Base-by-base conservation (phyloP, 345 rosid species). In the Linum tenue region DNA sequence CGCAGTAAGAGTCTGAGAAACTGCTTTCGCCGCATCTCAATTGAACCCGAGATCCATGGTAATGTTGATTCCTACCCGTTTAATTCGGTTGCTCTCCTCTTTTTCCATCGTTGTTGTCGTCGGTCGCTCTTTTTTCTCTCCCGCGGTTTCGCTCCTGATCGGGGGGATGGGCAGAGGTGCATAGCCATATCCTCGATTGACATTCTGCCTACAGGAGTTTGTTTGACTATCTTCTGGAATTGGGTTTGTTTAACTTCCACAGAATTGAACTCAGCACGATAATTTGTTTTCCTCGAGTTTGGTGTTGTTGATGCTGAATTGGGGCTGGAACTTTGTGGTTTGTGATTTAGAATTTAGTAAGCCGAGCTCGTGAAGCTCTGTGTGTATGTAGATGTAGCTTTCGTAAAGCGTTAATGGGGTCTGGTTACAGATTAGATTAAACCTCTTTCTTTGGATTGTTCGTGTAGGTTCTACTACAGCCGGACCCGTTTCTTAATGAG, bases 401-500 rank as follows among this genome's bases (percentile, higher is more conserved):
- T 44, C 12, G 7, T 9, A 41, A 41, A 41, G 51, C 1, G 1
- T 22, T 22, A 22, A 22, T 22, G 53, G 53, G 0, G 9, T 48
- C 0, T 48, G 53, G 53, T 48, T 1, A 9, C 53, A 8, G 11
- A 6, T 6, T 9, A 48, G 14, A 12, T 9, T 1, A 48, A 48
- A 9, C 9, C 9, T 12, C 53, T 48, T 7, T 1, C 53, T 15
- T 48, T 48, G 6, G 9, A 9, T 9, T 48, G 5, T 41, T 55
- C 10, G 60, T 31, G 60, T 59, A 92, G 98, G 97, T 85, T 72
- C 76, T 75, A 63, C 77, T 90, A 73, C 94, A 88, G 69, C 85
- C 78, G 3, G 97, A 92, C 67, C 98, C 97, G 3, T 92, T 90
- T 69, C 89, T 92, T 3, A 92, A 84, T 70, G 98, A 92, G 67